phyloP scores from a whole-genome alignment of 805 yeast genomes.

The Wickerhamiella occidentalis region DNA sequence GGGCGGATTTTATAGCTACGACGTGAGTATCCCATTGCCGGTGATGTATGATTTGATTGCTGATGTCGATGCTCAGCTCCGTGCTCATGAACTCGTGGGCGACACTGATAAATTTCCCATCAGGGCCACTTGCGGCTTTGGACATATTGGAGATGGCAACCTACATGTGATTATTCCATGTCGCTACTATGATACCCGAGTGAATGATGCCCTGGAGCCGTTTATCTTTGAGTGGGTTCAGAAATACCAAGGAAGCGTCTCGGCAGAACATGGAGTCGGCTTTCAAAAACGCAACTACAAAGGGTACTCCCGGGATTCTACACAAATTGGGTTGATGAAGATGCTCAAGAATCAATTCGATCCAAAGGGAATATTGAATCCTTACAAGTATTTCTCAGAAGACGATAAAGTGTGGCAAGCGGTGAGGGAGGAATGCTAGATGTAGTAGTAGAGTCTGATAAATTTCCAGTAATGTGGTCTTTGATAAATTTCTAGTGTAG shows the following conservation, averaged over 20 bases:
- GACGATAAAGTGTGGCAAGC: not conserved
- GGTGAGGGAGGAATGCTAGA: no score
- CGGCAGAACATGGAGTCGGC: constrained; percentile 95
- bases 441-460: no score
- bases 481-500: no score
- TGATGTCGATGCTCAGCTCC: constrained; percentile 7
- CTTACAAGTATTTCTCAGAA: constrained; percentile 65
- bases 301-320: constrained; percentile 61
- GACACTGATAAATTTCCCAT: constrained; percentile 40
- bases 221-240: constrained; percentile 80
- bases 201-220: constrained; percentile 75
- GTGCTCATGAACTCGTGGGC: constrained; percentile 4
- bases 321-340: constrained; percentile 62
- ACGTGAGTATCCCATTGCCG: constrained; percentile 13
- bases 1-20: constrained; percentile 13
- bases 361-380: constrained; percentile 85
- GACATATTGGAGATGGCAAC: constrained; percentile 94
- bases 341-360: constrained; percentile 68
- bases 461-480: no score
- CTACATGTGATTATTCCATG: constrained; percentile 84
- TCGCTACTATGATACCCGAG: constrained; percentile 60
- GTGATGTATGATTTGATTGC: constrained; percentile 13
- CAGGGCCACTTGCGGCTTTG: constrained; percentile 82
- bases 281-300: constrained; percentile 85
- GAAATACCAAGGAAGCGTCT: constrained; percentile 56